Conservation (phyloP, 208 protist genomes). For the Acanthamoeba culbertsoni region DNA sequence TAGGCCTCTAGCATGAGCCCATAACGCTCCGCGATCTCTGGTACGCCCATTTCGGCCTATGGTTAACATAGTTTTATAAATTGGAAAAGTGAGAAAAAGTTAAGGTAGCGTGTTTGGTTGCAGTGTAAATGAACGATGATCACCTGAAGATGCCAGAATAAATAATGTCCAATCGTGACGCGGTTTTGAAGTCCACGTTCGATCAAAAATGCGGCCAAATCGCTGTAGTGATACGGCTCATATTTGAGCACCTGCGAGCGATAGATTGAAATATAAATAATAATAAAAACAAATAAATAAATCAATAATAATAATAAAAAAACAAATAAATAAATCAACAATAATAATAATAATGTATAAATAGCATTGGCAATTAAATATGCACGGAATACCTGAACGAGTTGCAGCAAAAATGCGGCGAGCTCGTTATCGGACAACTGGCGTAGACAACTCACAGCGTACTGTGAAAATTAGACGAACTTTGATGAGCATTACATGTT, state of each 20-base stretch:
- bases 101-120: not conserved
- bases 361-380: no score
- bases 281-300: no score
- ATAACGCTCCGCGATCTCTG: conserved; percentile 71
- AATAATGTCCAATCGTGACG: conserved; percentile 75
- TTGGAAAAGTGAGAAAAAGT: not conserved
- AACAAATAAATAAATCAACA: no score
- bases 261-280: no score
- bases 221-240: conserved; percentile 84
- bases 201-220: conserved; percentile 83
- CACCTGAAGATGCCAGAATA: conserved; percentile 84
- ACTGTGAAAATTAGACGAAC: conserved; percentile 45
- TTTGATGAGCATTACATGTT: not conserved
- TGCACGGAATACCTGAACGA: conserved; percentile 73
- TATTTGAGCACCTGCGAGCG: conserved; percentile 88
- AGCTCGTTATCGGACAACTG: conserved; percentile 75
- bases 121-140: conserved; percentile 10
- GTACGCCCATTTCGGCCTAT: conserved; percentile 76
- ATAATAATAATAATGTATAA: no score
- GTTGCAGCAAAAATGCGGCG: conserved; percentile 77
- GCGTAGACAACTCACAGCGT: conserved; percentile 77
- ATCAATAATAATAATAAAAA: no score
- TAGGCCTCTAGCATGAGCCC: conserved; percentile 79
- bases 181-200: conserved; percentile 75
- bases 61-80: not conserved